Base-by-base conservation (phyloP, 495 filamentous ascomycete genomes). In the Daldinia grandis region DNA sequence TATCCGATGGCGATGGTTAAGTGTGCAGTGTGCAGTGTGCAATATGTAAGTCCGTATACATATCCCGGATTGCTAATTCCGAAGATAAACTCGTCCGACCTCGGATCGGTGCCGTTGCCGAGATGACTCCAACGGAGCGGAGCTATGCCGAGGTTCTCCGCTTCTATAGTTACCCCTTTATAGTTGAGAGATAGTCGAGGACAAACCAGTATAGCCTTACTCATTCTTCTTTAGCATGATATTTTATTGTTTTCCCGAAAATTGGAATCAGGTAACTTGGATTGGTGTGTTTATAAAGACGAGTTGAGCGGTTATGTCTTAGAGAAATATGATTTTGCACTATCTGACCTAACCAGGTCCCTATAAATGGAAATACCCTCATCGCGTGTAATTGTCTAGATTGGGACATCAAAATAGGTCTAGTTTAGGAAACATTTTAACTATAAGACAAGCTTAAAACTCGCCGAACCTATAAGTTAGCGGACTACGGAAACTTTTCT, bases 41-140 rank as follows among this genome's bases (percentile, higher is more conserved):
- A n/a, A 54, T 28, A 35, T 40, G 27, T 30, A 58, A 58, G 21
- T 30, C 30, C 21, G 28, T 27, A 17, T 35, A 3, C 8, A 14
- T 24, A 10, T 1, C 31, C 33, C 30, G 58, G 44, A 14, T 14
- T 37, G 3, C 61, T 55, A 33, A 42, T 66, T 53, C 63, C 54
- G 63, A 21, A 35, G 19, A 40, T 30, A 14, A 8, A 17, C 17
- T 59, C 27, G 50, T 68, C 65, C 66, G 55, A 69, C 47, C 37
- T 66, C 68, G 68, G 68, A 61, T 49, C 62, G 62, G 68, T 54
- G 35, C 62, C 68, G 68, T 33, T 66, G 42, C 62, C 56, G 61
- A 21, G 25, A 56, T 8, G 33, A 55, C 55, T 27, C 55, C 30
- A 51, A 38, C 62, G 68, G 68, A 57, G 35, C 44, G 68, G 68